Evolutionary conservation across 192 early-diverging fungal genomes (phyloP), one percentile per base, ranked within the genome.

Genomic region (Entomortierella parvispora): DNA sequence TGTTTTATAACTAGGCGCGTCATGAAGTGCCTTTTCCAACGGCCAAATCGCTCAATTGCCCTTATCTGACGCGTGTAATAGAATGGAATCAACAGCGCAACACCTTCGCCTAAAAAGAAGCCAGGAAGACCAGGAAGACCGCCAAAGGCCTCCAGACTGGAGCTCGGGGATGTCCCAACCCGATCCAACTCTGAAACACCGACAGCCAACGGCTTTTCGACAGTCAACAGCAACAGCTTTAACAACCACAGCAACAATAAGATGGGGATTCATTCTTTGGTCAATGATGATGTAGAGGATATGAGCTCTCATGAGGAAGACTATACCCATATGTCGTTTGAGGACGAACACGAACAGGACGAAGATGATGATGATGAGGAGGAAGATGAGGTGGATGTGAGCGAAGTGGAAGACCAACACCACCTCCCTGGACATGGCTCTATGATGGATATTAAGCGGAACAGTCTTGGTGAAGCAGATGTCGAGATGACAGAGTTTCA

Each of bases 221-320:
- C 42, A 5, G 18, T 4, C 15, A 49, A 49, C 15, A 20, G n/a
- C 47, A 49, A 23, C 15, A 49, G 47, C 47, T 12, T 6, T 18
- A 49, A 18, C 47, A 49, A 18, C 22, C 6, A 49, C 47, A 49
- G 6, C 48, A 68, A 60, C 31, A 56, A 31, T 32, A 69, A 70
- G 52, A 70, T 70, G 68, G 68, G 37, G 17, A 70, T 70, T 26
- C 58, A 47, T 31, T 10, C 26, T 17, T 53, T 69, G 58, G 58
- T 69, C 10, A 60, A 60, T 18, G 67, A 34, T 18, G 67, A 69
- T 32, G 42, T 26, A 11, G 67, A 69, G 17, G 63, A 34, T 22
- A 18, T 20, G 22, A 65, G 28, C 22, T 58, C 56, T 6, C 56
- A 58, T n/a, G 56, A 58, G 7, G 56, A 58, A 23, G 56, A 58